A percentile compares a stretch with the other conserved stretches of the same genome.
These are phyloP conservation scores for Aspergillus quadrilineatus DNA, from an alignment of 2,329 filamentous ascomycete genomes.

Conservation along the genomic window DNA sequence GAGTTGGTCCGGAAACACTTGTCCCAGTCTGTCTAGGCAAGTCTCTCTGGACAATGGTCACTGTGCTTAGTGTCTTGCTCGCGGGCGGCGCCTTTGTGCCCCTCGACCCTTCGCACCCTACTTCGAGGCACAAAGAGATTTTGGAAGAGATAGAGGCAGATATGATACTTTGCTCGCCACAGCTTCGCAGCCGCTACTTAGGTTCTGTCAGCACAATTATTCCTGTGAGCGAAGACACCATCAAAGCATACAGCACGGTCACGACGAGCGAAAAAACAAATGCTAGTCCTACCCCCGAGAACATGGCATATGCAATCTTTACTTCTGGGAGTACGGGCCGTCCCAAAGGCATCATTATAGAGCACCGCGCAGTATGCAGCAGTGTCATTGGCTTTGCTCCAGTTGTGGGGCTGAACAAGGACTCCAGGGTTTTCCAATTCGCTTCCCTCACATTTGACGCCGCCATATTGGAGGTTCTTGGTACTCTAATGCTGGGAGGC, in stretches of 20 bases:
- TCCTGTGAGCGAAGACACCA: constrained; percentile 32
- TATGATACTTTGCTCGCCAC: constrained; percentile 35
- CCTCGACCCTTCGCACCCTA: constrained; percentile 36
- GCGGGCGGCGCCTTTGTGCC: constrained; percentile 37
- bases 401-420: constrained; percentile 24
- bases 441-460: constrained; percentile 49
- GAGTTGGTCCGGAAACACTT: constrained; percentile 33
- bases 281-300: constrained; percentile 21
- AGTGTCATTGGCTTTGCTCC: constrained; percentile 33
- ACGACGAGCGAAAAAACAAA: constrained; percentile 8
- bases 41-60: constrained; percentile 35
- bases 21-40: constrained; percentile 38
- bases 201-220: constrained; percentile 32
- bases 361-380: constrained; percentile 35
- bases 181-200: constrained; percentile 31
- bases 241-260: constrained; percentile 28
- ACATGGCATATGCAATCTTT: constrained; percentile 37
- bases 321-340: constrained; percentile 41
- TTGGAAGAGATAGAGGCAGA: constrained; percentile 31
- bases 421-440: constrained; percentile 43
- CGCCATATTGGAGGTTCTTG: constrained; percentile 42
- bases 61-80: constrained; percentile 34
- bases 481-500: constrained; percentile 43
- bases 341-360: constrained; percentile 39
- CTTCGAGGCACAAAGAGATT: constrained; percentile 35